These are phyloP conservation scores for Galerina marginata DNA, from an alignment of 768 basidiomycete genomes.

Conservation along the genomic window DNA sequence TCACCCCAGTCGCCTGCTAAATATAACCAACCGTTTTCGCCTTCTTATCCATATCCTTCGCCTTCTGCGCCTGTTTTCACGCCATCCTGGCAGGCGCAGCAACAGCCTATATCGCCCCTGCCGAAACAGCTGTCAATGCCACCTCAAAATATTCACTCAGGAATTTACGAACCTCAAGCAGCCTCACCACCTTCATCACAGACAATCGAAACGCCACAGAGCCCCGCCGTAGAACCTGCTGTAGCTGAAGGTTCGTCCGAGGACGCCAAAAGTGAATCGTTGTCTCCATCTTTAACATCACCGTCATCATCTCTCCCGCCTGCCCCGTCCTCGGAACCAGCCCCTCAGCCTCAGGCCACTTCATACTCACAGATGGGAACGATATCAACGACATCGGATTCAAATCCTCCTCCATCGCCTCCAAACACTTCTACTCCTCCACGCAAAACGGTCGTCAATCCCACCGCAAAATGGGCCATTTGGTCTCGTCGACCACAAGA, in stretches of 20 bases:
- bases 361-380: constrained; percentile 34
- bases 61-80: constrained; percentile 41
- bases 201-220: constrained; percentile 6
- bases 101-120: constrained; percentile 54
- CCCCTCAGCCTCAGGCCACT: constrained; percentile 18
- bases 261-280: neutral
- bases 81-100: constrained; percentile 46
- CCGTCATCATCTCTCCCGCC: too few relatives aligned
- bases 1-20: constrained; percentile 35
- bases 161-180: constrained; percentile 23
- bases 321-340: neutral
- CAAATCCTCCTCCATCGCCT: constrained; percentile 6
- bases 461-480: constrained; percentile 54
- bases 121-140: constrained; percentile 69
- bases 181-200: constrained; percentile 1
- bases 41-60: constrained; percentile 40
- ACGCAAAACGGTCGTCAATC: constrained; percentile 13
- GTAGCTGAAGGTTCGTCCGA: too few relatives aligned
- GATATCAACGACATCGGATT: constrained; percentile 26
- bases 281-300: neutral
- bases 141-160: constrained; percentile 25
- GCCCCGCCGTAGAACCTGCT: neutral
- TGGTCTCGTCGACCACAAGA: constrained; percentile 76
- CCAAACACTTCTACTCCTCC: constrained; percentile 9
- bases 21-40: constrained; percentile 37